Base-by-base conservation (phyloP, 2,329 filamentous ascomycete genomes). In the Chrysoporthe puriensis region DNA sequence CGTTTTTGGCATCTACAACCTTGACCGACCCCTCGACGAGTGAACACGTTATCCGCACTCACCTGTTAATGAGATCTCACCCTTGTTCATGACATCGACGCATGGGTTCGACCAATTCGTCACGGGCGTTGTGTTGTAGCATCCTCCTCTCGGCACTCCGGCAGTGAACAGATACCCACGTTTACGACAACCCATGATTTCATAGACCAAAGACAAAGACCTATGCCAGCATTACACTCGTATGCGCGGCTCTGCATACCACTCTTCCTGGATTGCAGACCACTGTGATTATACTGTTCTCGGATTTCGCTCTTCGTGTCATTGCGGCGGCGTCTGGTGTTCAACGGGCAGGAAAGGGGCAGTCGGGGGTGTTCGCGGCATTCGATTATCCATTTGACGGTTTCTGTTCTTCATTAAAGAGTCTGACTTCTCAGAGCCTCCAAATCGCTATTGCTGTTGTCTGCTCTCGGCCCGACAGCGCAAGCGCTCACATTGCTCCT, bases 1-100 rank as follows among this genome's bases (percentile, higher is more conserved):
- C 40, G 76, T 83, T 63, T 88, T 89, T 69, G 86, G 84, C 70
- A 83, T 90, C 69, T 77, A 77, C 40, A 82, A 87, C 69, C 62
- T 70, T 16, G 62, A 79, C 80, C 34, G 77, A 83, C 57, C 73
- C 85, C 64, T 80, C 82, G 57, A 79, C 87, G 68, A 85, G 88
- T 69, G 57, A 82, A 87, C 69, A 77, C n/a, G 69, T 75, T n/a
- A 40, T 56, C 46, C 14, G 32, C 46, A 63, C 40, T 63, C 61
- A 48, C 42, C 50, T 64, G 50, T 63, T 40, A 44, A 63, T n/a
- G 44, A 40, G 16, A 59, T 7, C 32, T 5, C 42, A 26, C 4
- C 9, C n/a, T n/a, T 59, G 3, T 59, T 50, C 54, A 59, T 58
- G 42, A 48, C 32, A 59, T 59, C 60, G 43, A 50, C 63, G 50